Evolutionary conservation across 768 basidiomycete genomes (phyloP).

Genomic region (Pisolithus sp.): DNA sequence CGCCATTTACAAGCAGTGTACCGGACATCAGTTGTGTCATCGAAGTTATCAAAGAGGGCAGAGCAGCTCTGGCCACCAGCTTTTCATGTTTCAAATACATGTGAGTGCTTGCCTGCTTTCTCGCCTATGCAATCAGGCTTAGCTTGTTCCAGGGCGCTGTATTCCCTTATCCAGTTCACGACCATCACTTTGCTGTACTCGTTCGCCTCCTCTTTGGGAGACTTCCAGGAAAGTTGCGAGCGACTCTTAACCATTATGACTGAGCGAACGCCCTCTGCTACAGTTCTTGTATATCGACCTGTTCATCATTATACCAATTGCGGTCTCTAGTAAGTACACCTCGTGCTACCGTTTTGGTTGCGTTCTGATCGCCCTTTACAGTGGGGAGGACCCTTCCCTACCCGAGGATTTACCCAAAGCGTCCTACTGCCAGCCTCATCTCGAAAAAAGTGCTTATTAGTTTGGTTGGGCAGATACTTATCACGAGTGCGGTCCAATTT

Average conservation of each 20-base stretch:
- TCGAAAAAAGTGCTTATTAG: conserved; percentile 93
- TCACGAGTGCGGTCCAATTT: conserved; percentile 76
- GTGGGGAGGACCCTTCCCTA: conserved; percentile 95
- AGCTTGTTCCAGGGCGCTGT: conserved; percentile 70
- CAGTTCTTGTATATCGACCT: conserved; percentile 97
- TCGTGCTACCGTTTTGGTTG: not conserved
- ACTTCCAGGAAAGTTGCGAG: conserved; percentile 71
- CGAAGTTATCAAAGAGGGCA: conserved; percentile 94
- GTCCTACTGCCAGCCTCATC: conserved; percentile 92
- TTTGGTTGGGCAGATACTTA: conserved; percentile 85
- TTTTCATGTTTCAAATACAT: conserved; percentile 99
- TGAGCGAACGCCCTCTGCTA: conserved; percentile 5
- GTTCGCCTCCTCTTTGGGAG: conserved; percentile 92
- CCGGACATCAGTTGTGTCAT: conserved; percentile 95
- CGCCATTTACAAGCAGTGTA: conserved; percentile 90
- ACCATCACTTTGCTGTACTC: conserved; percentile 93
- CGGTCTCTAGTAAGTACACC: conserved; percentile 77
- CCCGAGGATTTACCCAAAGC: conserved; percentile 77
- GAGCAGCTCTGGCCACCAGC: conserved; percentile 93
- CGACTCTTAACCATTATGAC: not conserved
- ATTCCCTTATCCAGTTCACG: conserved; percentile 99
- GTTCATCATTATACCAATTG: conserved; percentile 95
- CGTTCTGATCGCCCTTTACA: conserved; percentile 27
- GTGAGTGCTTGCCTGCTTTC: conserved; percentile 40
- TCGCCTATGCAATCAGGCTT: not conserved